phyloP scores from a whole-genome alignment of 208 protist genomes.

The Trypanosoma caninum region DNA sequence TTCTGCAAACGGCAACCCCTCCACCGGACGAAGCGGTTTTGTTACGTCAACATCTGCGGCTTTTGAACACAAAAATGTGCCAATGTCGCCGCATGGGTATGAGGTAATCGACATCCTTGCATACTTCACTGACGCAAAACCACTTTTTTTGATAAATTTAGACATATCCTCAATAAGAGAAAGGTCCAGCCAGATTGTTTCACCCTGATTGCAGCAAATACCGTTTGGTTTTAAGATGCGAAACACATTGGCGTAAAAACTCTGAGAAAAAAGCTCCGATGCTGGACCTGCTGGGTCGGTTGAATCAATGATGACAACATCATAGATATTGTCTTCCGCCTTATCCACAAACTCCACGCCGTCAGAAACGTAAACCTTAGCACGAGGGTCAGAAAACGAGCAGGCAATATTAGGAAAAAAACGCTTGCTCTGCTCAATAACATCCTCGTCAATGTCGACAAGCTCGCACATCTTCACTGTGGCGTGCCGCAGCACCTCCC shows the following conservation, averaged over 20 bases:
- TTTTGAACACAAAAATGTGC: slow-evolving; percentile 84
- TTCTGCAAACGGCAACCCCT: slow-evolving; percentile 60
- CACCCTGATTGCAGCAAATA: slow-evolving; percentile 88
- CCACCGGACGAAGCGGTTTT: slow-evolving; percentile 61
- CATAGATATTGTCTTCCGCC: slow-evolving; percentile 77
- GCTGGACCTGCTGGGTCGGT: slow-evolving; percentile 92
- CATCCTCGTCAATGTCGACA: slow-evolving; percentile 96
- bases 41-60: slow-evolving; percentile 45
- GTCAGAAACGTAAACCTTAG: slow-evolving; percentile 78
- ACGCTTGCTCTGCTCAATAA: slow-evolving; percentile 82
- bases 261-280: slow-evolving; percentile 80
- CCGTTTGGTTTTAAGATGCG: slow-evolving; percentile 77
- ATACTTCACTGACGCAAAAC: slow-evolving; percentile 88
- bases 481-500: slow-evolving; percentile 95
- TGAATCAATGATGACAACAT: slow-evolving; percentile 95
- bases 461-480: slow-evolving; percentile 90
- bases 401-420: slow-evolving; percentile 84
- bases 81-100: slow-evolving; percentile 92
- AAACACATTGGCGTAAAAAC: slow-evolving; percentile 81
- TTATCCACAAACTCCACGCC: slow-evolving; percentile 81
- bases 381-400: slow-evolving; percentile 65
- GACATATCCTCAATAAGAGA: slow-evolving; percentile 89
- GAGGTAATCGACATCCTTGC: slow-evolving; percentile 92
- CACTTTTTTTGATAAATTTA: slow-evolving; percentile 69
- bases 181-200: slow-evolving; percentile 92